Conservation (phyloP, 2,329 filamentous ascomycete species). For the Fusarium irregulare region DNA sequence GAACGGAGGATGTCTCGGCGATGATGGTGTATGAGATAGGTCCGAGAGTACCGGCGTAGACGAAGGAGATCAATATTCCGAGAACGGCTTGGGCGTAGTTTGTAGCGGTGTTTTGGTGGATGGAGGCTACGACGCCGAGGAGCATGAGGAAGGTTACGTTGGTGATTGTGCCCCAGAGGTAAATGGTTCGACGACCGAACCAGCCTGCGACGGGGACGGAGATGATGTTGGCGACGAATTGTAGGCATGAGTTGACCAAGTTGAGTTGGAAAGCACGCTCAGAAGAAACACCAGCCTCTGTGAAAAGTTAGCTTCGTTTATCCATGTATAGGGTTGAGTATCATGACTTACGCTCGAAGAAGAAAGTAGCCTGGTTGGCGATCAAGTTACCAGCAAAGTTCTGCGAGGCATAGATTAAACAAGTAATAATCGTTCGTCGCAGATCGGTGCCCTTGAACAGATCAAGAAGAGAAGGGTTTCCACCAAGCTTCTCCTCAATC, state of each 20-base stretch:
- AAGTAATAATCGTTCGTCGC: constrained; percentile 66
- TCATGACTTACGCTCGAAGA: constrained; percentile 58
- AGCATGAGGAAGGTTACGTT: constrained; percentile 65
- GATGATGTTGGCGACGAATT: constrained; percentile 70
- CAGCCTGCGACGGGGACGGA: constrained; percentile 74
- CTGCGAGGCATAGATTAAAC: constrained; percentile 67
- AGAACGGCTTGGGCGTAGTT: constrained; percentile 69
- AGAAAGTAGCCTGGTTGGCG: constrained; percentile 70
- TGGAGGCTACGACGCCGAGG: constrained; percentile 69
- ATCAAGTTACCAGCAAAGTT: constrained; percentile 71
- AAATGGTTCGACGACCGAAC: constrained; percentile 72
- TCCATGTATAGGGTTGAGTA: accelerated
- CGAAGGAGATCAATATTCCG: constrained; percentile 72
- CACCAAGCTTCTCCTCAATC: constrained; percentile 56
- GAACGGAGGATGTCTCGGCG: constrained; percentile 73
- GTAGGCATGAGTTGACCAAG: constrained; percentile 72
- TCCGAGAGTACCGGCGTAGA: constrained; percentile 71
- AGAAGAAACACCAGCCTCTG: constrained; percentile 68
- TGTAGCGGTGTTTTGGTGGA: constrained; percentile 53
- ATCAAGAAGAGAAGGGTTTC: constrained; percentile 61
- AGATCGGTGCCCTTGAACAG: constrained; percentile 65
- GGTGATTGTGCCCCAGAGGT: constrained; percentile 68
- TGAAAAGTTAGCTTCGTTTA: constrained; percentile 1
- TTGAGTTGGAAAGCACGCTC: constrained; percentile 69
- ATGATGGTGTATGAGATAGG: constrained; percentile 75